phyloP scores from a whole-genome alignment of 2,329 filamentous ascomycete species.

The Cadophora malorum region DNA sequence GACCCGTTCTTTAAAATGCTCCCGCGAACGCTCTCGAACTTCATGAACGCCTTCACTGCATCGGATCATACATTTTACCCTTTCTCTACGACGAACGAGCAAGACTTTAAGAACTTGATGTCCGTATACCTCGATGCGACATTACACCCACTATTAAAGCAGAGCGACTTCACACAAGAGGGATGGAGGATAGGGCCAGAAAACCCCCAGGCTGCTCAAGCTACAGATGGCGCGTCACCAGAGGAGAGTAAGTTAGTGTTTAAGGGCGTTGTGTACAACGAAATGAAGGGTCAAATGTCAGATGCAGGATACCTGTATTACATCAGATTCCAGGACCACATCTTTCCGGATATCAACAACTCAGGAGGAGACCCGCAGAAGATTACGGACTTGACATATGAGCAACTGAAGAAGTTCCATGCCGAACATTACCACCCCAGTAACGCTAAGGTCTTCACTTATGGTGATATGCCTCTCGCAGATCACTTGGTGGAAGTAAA shows the following conservation, averaged over 20 bases:
- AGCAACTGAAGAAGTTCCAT: constrained; percentile 88
- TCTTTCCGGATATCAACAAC: constrained; percentile 94
- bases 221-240: constrained; percentile 51
- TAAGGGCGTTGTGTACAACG: constrained; percentile 98
- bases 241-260: constrained; percentile 79
- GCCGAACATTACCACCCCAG: constrained; percentile 95
- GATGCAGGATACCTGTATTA: constrained; percentile 97
- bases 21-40: constrained; percentile 96
- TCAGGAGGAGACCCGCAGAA: constrained; percentile 95
- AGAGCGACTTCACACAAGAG: constrained; percentile 93
- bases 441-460: constrained; percentile 95
- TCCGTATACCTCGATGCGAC: constrained; percentile 97
- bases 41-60: constrained; percentile 99
- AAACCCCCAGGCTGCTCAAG: constrained; percentile 66
- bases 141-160: constrained; percentile 84
- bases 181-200: constrained; percentile 96
- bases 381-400: constrained; percentile 93
- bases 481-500: constrained; percentile 84
- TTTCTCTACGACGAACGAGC: constrained; percentile 93
- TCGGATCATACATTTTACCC: constrained; percentile 97
- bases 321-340: constrained; percentile 91
- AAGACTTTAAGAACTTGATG: constrained; percentile 95
- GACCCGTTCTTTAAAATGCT: constrained; percentile 99
- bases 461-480: constrained; percentile 86
- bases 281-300: constrained; percentile 99